A percentile compares a stretch with the other conserved stretches of the same genome.
phyloP scores from a whole-genome alignment of 2,329 filamentous ascomycete genomes.

The Boeremia lycopersici region DNA sequence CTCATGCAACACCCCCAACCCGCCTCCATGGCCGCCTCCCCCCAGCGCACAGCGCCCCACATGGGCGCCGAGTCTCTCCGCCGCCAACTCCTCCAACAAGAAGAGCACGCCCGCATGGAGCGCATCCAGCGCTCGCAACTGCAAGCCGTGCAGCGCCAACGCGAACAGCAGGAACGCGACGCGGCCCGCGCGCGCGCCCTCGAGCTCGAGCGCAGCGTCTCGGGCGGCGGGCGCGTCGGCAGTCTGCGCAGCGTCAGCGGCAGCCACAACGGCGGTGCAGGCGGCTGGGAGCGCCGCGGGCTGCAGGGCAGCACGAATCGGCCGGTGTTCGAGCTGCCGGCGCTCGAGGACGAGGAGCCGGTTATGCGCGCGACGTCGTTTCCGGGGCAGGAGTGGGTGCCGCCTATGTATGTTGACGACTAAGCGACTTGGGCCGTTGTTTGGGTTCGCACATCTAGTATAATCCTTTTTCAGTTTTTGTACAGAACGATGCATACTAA shows the following conservation, averaged over 20 bases:
- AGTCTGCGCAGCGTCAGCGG: conserved; percentile 41
- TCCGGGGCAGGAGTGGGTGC: conserved; percentile 74
- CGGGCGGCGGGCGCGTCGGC: conserved; percentile 38
- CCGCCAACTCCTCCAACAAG: conserved; percentile 41
- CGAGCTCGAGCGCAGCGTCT: conserved; percentile 44
- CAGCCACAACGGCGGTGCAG: conserved; percentile 30
- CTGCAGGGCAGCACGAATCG: conserved; percentile 26
- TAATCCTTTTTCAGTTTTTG: not conserved
- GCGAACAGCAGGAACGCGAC: conserved; percentile 37
- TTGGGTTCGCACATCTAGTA: no score
- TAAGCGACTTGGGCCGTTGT: conserved; percentile 1
- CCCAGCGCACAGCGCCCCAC: conserved; percentile 42
- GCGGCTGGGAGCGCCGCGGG: conserved; percentile 36
- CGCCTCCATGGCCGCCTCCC: conserved; percentile 48
- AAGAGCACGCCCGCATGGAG: conserved; percentile 42
- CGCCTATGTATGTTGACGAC: conserved; percentile 49
- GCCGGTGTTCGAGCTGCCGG: conserved; percentile 42
- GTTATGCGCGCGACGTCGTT: conserved; percentile 72
- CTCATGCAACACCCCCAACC: conserved; percentile 48
- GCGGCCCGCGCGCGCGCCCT: conserved; percentile 39
- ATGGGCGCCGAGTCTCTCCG: conserved; percentile 47
- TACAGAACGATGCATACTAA: not conserved
- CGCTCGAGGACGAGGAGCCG: conserved; percentile 55
- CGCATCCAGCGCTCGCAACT: conserved; percentile 37
- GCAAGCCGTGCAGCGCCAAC: conserved; percentile 28